These are phyloP conservation scores for Catunica adiposa DNA, from an alignment of 2,329 filamentous ascomycete genomes.

Conservation along the genomic window DNA sequence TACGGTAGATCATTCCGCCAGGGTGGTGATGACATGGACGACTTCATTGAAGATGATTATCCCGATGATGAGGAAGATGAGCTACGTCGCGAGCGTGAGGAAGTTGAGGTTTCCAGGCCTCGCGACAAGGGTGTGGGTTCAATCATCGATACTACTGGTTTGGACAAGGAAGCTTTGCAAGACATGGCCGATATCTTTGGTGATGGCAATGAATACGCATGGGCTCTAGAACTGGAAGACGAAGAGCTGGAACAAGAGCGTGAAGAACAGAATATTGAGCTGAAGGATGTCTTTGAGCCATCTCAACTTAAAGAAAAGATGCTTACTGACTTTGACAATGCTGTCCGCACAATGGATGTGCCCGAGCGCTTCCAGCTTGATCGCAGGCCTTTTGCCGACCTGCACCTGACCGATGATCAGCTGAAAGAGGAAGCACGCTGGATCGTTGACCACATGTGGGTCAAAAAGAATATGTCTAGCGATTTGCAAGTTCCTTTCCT, in stretches of 20 bases:
- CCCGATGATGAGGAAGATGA: conserved; percentile 66
- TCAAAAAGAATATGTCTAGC: conserved; percentile 59
- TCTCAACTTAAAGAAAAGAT: conserved; percentile 88
- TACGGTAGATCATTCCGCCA: conserved; percentile 37
- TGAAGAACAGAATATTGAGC: conserved; percentile 70
- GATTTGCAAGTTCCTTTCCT: conserved; percentile 71
- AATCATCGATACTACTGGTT: conserved; percentile 61
- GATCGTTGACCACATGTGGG: conserved; percentile 81
- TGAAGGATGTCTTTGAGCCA: conserved; percentile 97
- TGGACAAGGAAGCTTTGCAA: conserved; percentile 84
- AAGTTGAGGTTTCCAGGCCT: conserved; percentile 74
- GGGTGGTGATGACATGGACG: conserved; percentile 66
- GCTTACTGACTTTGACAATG: conserved; percentile 87
- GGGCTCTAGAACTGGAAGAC: conserved; percentile 79
- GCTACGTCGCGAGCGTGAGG: conserved; percentile 58
- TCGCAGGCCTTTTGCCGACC: conserved; percentile 69
- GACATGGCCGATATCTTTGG: conserved; percentile 96
- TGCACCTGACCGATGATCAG: conserved; percentile 66
- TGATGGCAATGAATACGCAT: conserved; percentile 88
- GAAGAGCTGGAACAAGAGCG: conserved; percentile 64
- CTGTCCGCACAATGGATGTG: conserved; percentile 73
- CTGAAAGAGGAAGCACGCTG: conserved; percentile 80
- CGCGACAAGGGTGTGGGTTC: conserved; percentile 52
- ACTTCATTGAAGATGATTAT: conserved; percentile 94
- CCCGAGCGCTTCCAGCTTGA: conserved; percentile 91